Evolutionary conservation across 2,329 filamentous ascomycete genomes (phyloP).

Genomic region (Diplodia seriata): DNA sequence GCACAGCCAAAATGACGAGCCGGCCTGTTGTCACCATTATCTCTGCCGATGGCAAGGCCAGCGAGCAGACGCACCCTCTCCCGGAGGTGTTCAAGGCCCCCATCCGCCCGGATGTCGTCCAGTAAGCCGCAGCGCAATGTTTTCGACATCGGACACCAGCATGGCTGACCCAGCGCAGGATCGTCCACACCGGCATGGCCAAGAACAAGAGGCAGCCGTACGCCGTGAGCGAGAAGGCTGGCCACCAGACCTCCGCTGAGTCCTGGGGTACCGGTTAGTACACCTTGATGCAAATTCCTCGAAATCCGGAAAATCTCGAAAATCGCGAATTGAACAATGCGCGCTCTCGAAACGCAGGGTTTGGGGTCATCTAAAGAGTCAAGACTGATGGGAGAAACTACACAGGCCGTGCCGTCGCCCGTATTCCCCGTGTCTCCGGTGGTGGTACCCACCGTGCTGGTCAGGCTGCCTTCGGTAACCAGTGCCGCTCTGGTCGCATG

Average conservation of each 20-base stretch:
- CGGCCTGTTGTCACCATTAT: constrained; percentile 98
- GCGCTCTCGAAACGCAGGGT: constrained; percentile 10
- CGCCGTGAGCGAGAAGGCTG: constrained; percentile 99
- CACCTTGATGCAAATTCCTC: constrained; percentile 38
- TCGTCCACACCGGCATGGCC: constrained; percentile 96
- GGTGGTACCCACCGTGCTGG: constrained; percentile 99
- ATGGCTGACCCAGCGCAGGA: constrained; percentile 55
- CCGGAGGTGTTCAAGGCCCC: constrained; percentile 96
- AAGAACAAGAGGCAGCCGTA: constrained; percentile 99
- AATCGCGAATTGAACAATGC: constrained; percentile 27
- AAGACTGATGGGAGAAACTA: constrained; percentile 33
- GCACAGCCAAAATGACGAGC: constrained; percentile 63
- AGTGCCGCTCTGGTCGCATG: constrained; percentile 99
- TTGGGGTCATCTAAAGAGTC: neutral
- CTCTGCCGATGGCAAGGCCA: constrained; percentile 92
- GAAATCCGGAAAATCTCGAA: constrained; percentile 34
- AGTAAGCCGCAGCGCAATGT: constrained; percentile 64
- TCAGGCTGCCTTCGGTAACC: constrained; percentile 99
- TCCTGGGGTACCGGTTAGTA: constrained; percentile 98
- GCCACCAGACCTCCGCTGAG: constrained; percentile 99
- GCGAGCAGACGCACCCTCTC: constrained; percentile 86
- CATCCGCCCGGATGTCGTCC: constrained; percentile 98
- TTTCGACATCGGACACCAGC: constrained; percentile 33
- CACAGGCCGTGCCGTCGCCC: constrained; percentile 94
- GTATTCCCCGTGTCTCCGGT: constrained; percentile 99